Conservation (phyloP, 78 protist genomes). For the Speleostelium caveatum region DNA sequence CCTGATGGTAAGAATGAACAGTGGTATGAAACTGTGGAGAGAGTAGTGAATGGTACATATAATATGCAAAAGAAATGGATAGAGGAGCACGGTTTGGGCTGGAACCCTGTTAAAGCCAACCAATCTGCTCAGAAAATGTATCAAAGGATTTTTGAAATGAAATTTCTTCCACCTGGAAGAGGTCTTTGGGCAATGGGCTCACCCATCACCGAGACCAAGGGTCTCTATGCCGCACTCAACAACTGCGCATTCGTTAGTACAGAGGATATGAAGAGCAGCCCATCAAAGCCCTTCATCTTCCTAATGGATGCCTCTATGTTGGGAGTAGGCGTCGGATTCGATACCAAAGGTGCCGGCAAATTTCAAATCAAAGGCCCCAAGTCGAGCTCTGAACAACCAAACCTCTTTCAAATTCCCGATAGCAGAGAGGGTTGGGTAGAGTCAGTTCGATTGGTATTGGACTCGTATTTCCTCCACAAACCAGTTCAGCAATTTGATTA, state of each 20-base stretch:
- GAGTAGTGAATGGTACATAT: conserved; percentile 92
- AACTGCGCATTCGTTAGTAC: conserved; percentile 94
- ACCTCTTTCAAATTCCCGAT: conserved; percentile 81
- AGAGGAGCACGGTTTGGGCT: conserved; percentile 74
- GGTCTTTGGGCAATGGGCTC: conserved; percentile 95
- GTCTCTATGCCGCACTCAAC: conserved; percentile 90
- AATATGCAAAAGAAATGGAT: conserved; percentile 89
- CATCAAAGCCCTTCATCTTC: conserved; percentile 89
- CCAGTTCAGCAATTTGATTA: conserved; percentile 78
- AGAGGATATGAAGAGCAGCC: conserved; percentile 40
- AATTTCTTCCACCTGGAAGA: conserved; percentile 93
- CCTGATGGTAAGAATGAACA: conserved; percentile 81
- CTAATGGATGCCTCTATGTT: conserved; percentile 95
- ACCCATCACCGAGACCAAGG: conserved; percentile 81
- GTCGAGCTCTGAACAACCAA: background rate
- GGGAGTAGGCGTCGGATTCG: conserved; percentile 94
- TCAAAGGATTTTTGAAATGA: conserved; percentile 86
- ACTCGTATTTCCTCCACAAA: conserved; percentile 55
- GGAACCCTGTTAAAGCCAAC: conserved; percentile 55
- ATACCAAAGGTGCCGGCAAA: conserved; percentile 83
- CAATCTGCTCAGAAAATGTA: conserved; percentile 89
- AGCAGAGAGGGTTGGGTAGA: conserved; percentile 91
- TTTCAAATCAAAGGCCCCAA: conserved; percentile 58
- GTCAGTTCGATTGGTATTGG: conserved; percentile 77
- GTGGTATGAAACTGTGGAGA: conserved; percentile 87